Conservation (phyloP, 768 basidiomycete species). For the Pluteus cervinus region DNA sequence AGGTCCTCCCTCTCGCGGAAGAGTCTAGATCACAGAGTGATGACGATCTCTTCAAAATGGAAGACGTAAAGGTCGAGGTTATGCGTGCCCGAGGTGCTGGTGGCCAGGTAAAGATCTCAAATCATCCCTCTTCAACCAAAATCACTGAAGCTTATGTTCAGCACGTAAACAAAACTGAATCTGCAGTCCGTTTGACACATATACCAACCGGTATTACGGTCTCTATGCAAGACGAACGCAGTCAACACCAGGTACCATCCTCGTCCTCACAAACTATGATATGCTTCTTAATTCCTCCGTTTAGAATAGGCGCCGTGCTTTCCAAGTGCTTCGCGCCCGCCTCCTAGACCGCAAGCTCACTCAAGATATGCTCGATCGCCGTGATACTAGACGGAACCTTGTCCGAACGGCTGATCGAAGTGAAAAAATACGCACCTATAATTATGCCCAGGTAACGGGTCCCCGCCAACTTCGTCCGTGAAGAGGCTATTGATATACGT, state of each 20-base stretch:
- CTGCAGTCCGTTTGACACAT: conserved; percentile 92
- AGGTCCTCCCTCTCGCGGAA: conserved; percentile 81
- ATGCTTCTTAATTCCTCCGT: too few relatives aligned
- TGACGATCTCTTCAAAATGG: conserved; percentile 71
- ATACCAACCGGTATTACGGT: conserved; percentile 90
- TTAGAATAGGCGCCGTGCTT: conserved; percentile 91
- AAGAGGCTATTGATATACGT: neutral
- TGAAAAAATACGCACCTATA: conserved; percentile 96
- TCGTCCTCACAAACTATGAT: neutral
- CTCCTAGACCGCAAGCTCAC: conserved; percentile 76
- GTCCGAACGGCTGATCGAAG: conserved; percentile 81
- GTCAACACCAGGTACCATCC: conserved; percentile 77
- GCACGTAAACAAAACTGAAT: conserved; percentile 99
- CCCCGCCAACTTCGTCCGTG: neutral
- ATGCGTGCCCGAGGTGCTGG: conserved; percentile 98
- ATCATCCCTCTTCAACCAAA: too few relatives aligned
- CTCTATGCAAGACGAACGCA: conserved; percentile 97
- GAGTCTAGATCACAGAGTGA: conserved; percentile 47
- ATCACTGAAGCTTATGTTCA: conserved; percentile 27
- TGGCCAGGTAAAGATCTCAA: conserved; percentile 61
- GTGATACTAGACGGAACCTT: conserved; percentile 64
- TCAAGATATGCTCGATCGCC: conserved; percentile 62
- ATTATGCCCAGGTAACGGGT: conserved; percentile 72
- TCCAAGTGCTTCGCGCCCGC: conserved; percentile 81
- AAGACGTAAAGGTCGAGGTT: conserved; percentile 86